Evolutionary conservation across 495 filamentous ascomycete species (phyloP), one percentile per base, ranked within the genome.

Genomic region (Rhizodiscina lignyota): DNA sequence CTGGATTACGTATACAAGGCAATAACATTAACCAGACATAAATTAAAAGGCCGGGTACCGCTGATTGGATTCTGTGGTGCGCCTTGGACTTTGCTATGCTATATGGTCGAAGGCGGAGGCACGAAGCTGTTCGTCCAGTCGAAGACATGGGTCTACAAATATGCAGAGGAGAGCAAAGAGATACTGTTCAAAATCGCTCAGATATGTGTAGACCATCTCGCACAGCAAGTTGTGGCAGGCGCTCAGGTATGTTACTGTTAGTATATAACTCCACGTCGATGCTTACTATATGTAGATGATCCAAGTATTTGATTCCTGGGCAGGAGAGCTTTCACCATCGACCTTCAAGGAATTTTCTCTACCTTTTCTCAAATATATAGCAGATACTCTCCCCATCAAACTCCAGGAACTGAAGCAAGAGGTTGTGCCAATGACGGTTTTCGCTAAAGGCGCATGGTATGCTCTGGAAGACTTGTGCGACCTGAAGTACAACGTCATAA

Each of bases 391-490:
- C 11, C 87, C 87, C 0, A 62, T 57, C 37, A 67, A 70, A 21
- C 57, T 97, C 43, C 58, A 60, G 40, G 77, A 83, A 55, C 61
- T 91, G 48, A 73, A 72, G 0, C 50, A 85, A 30, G 78, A 85
- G 37, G 63, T 60, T 3, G 91, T 96, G 2, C 89, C 89, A 1
- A 94, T 97, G 89, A 89, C 83, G n/a, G 83, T 94, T 12, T 97
- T 97, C 55, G 84, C 89, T n/a, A 97, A 97, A 61, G 89, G 89
- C 3, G 86, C 89, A n/a, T 93, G 89, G 82, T 92, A 87, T 56
- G 85, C 83, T 3, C 62, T 97, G 21, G 83, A 94, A 42, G 74
- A 79, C 10, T 67, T 86, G 11, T 94, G 86, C 56, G 62, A 82
- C 45, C 72, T 83, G 16, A 85, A 83, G 10, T 97, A 96, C 59